These are phyloP conservation scores for Monoraphidium neglectum DNA, from an alignment of 139 green algal species.

Conservation along the genomic window DNA sequence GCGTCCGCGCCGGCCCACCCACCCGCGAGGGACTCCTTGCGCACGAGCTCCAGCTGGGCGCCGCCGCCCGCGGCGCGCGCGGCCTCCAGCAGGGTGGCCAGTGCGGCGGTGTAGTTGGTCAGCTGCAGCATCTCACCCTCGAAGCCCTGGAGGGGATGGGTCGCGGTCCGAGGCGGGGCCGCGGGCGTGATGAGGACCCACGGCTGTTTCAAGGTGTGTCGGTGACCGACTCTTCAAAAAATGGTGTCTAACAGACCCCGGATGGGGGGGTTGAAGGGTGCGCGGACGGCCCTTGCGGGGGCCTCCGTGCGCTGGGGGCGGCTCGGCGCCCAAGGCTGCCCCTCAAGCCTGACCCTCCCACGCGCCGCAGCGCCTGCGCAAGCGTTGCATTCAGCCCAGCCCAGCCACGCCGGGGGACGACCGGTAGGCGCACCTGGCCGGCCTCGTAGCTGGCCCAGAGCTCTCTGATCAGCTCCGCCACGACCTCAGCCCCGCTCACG, in stretches of 20 bases:
- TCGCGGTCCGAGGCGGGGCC: not conserved
- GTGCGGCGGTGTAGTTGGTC: conserved; percentile 34
- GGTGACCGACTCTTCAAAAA: too few species aligned
- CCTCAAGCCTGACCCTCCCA: too few species aligned
- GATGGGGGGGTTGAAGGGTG: too few species aligned
- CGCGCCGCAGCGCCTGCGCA: too few species aligned
- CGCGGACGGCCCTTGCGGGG: too few species aligned
- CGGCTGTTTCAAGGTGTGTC: not conserved
- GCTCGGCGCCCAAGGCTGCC: too few species aligned
- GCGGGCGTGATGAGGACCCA: too few species aligned
- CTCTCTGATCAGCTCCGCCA: conserved; percentile 66
- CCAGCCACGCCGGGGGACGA: too few species aligned
- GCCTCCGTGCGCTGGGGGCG: too few species aligned
- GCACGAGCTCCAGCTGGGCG: conserved; percentile 74
- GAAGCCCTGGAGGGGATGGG: conserved; percentile 41
- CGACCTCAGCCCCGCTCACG: conserved; percentile 71
- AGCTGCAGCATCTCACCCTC: conserved; percentile 80
- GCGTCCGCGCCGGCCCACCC: not conserved
- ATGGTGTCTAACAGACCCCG: too few species aligned
- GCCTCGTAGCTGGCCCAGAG: conserved; percentile 38
- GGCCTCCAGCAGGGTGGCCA: conserved; percentile 59
- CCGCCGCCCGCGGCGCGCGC: conserved; percentile 23
- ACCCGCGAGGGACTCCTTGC: conserved; percentile 74
- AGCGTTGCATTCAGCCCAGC: too few species aligned
- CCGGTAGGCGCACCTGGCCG: not conserved